Evolutionary conservation across 768 basidiomycete species (phyloP), one percentile per base, ranked within the genome.

Genomic region (Hirschioporus abietinus): DNA sequence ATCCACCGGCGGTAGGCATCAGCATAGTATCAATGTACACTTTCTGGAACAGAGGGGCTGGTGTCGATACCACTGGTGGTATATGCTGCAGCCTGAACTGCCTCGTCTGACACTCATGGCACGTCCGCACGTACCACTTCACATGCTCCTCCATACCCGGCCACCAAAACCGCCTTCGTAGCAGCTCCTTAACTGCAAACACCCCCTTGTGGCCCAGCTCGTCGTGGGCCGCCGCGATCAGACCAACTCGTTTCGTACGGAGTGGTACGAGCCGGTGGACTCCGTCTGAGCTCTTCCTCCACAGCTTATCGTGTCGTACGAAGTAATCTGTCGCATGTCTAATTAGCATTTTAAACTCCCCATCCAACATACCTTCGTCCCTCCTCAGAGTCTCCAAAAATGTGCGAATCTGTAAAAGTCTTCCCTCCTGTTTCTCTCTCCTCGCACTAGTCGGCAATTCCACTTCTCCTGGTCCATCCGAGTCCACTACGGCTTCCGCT

Each of bases 11-110:
- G 0, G 63, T 66, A 0, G 77, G 80, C 70, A 84, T 76, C 62
- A 74, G 70, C 80, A 84, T 82, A 0, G 77, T 76, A 68, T 84
- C 77, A 8, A 79, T 70, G 52, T 82, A 76, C 0, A 77, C 73
- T 35, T 79, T 78, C 12, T 68, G n/a, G 65, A 80, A 82, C 9
- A 74, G 68, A 0, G 67, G 63, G 1, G 70, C 64, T 1, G 74
- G 72, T 0, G 34, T 36, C 0, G 72, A 52, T 3, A 75, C 64
- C 0, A 65, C 69, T 1, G 72, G 70, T 0, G 72, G 75, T 10
- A 73, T 70, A 0, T 64, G 25, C 0, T 80, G 58, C 15, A 74
- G 73, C 0, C 65, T 12, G 0, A 68, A 66, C 0, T 73, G 71
- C 0, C 72, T 66, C 0, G 71, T 60, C 60, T 83, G 82, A 65